Evolutionary conservation across 2,329 filamentous ascomycete genomes (phyloP), one percentile per base, ranked within the genome.

Genomic region (Fusarium keratoplasticum): DNA sequence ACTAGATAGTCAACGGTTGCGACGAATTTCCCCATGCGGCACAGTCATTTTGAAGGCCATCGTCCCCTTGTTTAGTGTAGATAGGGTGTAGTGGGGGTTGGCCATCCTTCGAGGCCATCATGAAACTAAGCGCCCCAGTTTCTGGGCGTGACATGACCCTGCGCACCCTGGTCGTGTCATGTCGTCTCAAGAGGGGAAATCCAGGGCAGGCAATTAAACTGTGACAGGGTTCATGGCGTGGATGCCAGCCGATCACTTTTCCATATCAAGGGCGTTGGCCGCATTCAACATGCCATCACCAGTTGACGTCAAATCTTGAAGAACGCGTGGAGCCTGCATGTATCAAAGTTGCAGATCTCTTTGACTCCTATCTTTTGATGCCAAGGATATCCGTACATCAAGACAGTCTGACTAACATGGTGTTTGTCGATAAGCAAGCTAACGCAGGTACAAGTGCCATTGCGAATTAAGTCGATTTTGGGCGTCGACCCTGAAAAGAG

Each of bases 91-190:
- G 72, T 70, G 69, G 73, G 76, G 72, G 74, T 40, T 67, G 52
- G 36, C 44, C 62, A 71, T 71, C 70, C 76, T 77, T 74, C 50
- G 63, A 73, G 67, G 76, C 57, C 67, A 70, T 68, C 47, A 54
- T 78, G 76, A 78, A 78, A 78, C 76, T 67, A 59, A 47, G 52
- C 38, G 67, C 64, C 69, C 69, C 61, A 55, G 75, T 64, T 67
- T 65, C 63, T 65, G 44, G 61, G 71, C 69, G 60, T 63, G 66
- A 69, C 44, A 52, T 33, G 44, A 66, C 64, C 71, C 40, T 44
- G 40, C 40, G 40, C 40, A 44, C 20, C 40, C 65, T 70, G 47
- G 69, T 60, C 69, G 44, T 65, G 63, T 58, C 71, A 75, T 73
- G 74, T 75, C 62, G 72, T 61, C 63, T 61, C 40, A 59, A 64